Conservation (phyloP, 2,329 filamentous ascomycete species). For the Chalaropsis thielavioides region DNA sequence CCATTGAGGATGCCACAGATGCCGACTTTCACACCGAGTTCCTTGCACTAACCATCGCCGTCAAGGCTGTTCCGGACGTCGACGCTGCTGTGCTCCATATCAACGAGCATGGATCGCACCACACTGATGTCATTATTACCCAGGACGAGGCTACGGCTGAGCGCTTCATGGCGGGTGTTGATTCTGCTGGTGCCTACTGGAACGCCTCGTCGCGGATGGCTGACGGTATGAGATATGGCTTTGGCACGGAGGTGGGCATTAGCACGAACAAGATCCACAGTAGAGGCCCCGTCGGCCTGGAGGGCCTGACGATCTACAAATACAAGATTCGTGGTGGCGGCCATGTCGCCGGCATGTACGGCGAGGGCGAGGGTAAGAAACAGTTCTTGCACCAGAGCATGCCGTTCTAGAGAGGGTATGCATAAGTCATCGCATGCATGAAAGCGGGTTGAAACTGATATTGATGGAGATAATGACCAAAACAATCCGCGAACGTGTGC, state of each 20-base stretch:
- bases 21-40: slow-evolving; percentile 81
- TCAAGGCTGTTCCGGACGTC: slow-evolving; percentile 60
- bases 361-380: slow-evolving; percentile 45
- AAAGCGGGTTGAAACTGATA: no score
- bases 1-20: slow-evolving; percentile 50
- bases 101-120: slow-evolving; percentile 80
- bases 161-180: slow-evolving; percentile 69
- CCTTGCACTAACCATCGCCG: slow-evolving; percentile 65
- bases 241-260: slow-evolving; percentile 95
- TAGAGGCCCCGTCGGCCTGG: slow-evolving; percentile 80
- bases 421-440: neutral
- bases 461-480: neutral
- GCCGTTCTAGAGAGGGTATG: slow-evolving; percentile 17
- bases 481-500: neutral
- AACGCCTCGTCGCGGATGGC: slow-evolving; percentile 90
- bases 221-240: slow-evolving; percentile 93
- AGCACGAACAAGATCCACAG: slow-evolving; percentile 98
- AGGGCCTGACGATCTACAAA: slow-evolving; percentile 94
- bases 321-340: slow-evolving; percentile 77
- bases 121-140: slow-evolving; percentile 87
- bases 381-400: slow-evolving; percentile 45
- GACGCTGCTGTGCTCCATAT: slow-evolving; percentile 72
- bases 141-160: slow-evolving; percentile 52
- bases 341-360: slow-evolving; percentile 67
- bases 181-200: slow-evolving; percentile 91